Evolutionary conservation across 2,329 filamentous ascomycete species (phyloP).

Genomic region (Kalmusia sp.): DNA sequence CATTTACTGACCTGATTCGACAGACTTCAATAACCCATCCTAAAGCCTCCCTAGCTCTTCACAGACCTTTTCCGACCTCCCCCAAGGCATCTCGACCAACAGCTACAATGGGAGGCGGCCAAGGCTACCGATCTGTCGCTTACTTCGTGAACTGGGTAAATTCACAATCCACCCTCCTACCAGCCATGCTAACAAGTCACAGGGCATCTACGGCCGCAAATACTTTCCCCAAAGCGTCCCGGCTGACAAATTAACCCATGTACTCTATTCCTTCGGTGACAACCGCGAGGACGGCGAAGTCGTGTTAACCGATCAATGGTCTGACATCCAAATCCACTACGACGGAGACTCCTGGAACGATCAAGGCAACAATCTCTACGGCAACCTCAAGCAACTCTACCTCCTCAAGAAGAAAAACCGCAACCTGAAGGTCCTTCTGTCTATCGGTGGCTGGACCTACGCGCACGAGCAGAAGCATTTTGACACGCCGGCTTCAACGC

Average conservation of each 20-base stretch:
- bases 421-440: constrained; percentile 79
- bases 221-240: constrained; percentile 87
- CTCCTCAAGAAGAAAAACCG: constrained; percentile 78
- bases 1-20: not conserved
- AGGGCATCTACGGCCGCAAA: constrained; percentile 86
- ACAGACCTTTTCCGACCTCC: not conserved
- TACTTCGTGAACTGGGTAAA: constrained; percentile 75
- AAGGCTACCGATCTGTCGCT: constrained; percentile 67
- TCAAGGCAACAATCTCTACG: constrained; percentile 75
- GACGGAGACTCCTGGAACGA: constrained; percentile 68
- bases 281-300: constrained; percentile 80
- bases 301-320: constrained; percentile 34
- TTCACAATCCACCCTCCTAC: not conserved
- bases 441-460: constrained; percentile 83
- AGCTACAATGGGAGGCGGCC: constrained; percentile 21
- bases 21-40: not conserved
- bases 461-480: constrained; percentile 71
- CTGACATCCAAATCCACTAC: constrained; percentile 63
- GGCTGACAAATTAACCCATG: constrained; percentile 80
- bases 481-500: constrained; percentile 68
- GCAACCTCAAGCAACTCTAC: constrained; percentile 78
- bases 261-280: constrained; percentile 93
- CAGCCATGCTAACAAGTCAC: not conserved
- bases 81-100: not conserved
- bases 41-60: not conserved